A percentile compares a stretch with the other conserved stretches of the same genome.
These are phyloP conservation scores for Catunica adiposa DNA, from an alignment of 2,329 filamentous ascomycete genomes.

Conservation along the genomic window DNA sequence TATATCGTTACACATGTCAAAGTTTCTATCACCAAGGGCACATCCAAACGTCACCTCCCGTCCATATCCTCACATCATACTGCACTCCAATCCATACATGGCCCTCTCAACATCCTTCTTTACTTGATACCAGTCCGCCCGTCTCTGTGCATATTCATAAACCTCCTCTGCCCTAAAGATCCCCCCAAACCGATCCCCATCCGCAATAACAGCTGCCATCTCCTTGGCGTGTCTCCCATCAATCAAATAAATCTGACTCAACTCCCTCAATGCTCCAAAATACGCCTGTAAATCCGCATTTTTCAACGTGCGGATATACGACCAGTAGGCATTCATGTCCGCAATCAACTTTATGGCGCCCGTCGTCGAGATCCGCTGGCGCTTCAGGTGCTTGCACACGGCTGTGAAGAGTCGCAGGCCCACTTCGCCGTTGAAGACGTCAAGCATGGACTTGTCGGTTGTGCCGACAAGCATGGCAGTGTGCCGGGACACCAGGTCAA, in stretches of 20 bases:
- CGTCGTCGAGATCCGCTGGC: conserved; percentile 77
- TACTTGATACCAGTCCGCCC: conserved; percentile 90
- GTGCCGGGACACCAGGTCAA: conserved; percentile 73
- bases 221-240: conserved; percentile 72
- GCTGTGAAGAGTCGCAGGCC: conserved; percentile 81
- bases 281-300: conserved; percentile 78
- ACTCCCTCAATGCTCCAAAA: conserved; percentile 77
- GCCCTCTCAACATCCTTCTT: conserved; percentile 79
- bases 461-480: conserved; percentile 86
- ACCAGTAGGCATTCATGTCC: conserved; percentile 88
- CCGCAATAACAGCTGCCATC: conserved; percentile 86
- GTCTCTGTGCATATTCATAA: conserved; percentile 85
- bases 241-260: conserved; percentile 91
- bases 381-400: conserved; percentile 93
- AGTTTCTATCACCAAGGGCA: too few species aligned
- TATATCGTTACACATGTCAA: not conserved
- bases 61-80: conserved; percentile 48
- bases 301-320: conserved; percentile 63
- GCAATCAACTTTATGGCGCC: conserved; percentile 87
- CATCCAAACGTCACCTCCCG: too few species aligned
- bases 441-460: conserved; percentile 93
- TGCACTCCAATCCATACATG: conserved; percentile 91
- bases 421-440: conserved; percentile 97
- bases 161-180: conserved; percentile 94
- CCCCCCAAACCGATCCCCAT: conserved; percentile 74